Percentiles rank a stretch among this genome's conserved stretches.
Evolutionary conservation across 2,329 filamentous ascomycete genomes (phyloP).

Genomic region (Exophiala phaeomuriformis): DNA sequence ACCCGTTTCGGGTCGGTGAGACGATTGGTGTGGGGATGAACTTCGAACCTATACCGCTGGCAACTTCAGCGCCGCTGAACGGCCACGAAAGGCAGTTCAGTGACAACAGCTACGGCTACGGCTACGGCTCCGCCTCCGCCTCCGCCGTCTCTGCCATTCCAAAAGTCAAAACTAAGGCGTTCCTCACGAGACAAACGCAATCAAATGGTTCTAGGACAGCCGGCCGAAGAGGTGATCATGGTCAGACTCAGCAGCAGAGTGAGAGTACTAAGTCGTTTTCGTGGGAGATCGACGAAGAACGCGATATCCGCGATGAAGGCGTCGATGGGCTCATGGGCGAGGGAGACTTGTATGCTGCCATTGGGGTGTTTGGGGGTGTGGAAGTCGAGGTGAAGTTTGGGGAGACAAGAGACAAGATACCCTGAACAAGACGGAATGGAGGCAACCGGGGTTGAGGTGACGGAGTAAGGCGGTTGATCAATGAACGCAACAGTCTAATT

Average conservation of each 20-base stretch:
- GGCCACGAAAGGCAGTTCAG: constrained; percentile 9
- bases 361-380: constrained; percentile 56
- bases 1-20: constrained; percentile 47
- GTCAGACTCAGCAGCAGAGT: too few species aligned
- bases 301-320: constrained; percentile 49
- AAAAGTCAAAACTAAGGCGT: constrained; percentile 35
- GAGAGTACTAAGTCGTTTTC: too few species aligned
- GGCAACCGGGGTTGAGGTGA: too few species aligned
- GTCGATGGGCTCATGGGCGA: constrained; percentile 61
- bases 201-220: too few species aligned
- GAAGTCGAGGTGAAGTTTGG: constrained; percentile 53
- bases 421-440: too few species aligned
- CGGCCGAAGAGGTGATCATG: too few species aligned
- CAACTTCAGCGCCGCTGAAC: not conserved
- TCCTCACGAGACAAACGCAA: constrained; percentile 49
- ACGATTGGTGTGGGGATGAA: constrained; percentile 54
- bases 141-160: not conserved
- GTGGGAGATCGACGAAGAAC: constrained; percentile 56
- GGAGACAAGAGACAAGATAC: constrained; percentile 14
- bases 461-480: too few species aligned
- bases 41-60: constrained; percentile 31
- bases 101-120: not conserved
- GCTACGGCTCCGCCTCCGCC: not conserved
- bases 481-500: too few species aligned
- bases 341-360: constrained; percentile 54